Conservation (phyloP, 352 stramenopile genomes). For the Phytophthora pluvialis region DNA sequence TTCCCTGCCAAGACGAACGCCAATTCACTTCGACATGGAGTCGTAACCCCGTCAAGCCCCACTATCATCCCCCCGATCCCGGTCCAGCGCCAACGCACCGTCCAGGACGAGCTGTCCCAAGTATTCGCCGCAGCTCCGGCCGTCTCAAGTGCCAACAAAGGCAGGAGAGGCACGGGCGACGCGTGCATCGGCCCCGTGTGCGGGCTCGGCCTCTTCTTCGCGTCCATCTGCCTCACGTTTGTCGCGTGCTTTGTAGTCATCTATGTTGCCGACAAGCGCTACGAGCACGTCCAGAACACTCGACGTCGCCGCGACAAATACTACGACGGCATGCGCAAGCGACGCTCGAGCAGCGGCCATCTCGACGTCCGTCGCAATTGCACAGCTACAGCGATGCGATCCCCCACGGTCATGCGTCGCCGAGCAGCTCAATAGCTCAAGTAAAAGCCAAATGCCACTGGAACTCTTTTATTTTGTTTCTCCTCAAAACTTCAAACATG, state of each 20-base stretch:
- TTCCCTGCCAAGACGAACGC: conserved; percentile 23
- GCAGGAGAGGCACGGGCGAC: conserved; percentile 36
- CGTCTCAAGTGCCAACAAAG: conserved; percentile 22
- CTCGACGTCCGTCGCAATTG: conserved; percentile 27
- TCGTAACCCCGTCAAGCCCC: conserved; percentile 25
- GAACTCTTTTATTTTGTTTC: conserved; percentile 1
- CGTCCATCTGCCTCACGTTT: conserved; percentile 44
- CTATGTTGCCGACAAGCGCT: conserved; percentile 45
- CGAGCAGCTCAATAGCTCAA: conserved; percentile 21
- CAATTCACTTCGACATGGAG: conserved; percentile 29
- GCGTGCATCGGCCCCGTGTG: conserved; percentile 46
- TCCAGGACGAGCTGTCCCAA: conserved; percentile 29
- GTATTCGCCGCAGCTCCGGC: conserved; percentile 23
- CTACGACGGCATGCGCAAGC: conserved; percentile 28
- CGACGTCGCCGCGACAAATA: conserved; percentile 29
- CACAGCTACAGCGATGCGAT: conserved; percentile 18
- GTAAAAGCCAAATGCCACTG: not conserved
- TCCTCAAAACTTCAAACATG: not conserved
- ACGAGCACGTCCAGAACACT: conserved; percentile 32
- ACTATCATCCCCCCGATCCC: conserved; percentile 5
- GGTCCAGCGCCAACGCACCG: conserved; percentile 20
- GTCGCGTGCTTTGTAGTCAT: conserved; percentile 43
- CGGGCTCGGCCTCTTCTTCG: conserved; percentile 50
- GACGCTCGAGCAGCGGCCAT: conserved; percentile 24
- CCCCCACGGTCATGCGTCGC: conserved; percentile 12